Evolutionary conservation across 2,329 filamentous ascomycete genomes (phyloP).

Genomic region (Trichoderma simmonsii): DNA sequence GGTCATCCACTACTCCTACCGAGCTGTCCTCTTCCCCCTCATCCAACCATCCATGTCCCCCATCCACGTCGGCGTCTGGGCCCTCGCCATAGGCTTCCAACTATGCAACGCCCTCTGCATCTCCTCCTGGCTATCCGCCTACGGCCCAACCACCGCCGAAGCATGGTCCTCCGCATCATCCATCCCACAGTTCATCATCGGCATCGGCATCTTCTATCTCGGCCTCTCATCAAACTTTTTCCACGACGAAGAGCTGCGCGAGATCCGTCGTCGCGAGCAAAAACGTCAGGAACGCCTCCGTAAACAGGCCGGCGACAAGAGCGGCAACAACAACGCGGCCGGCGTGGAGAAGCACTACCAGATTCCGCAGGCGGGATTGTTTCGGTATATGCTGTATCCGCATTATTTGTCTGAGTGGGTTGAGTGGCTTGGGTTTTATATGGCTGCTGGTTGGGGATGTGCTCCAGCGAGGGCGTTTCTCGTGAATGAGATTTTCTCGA

Average conservation of each 20-base stretch:
- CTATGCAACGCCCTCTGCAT: constrained; percentile 74
- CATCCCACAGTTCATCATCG: constrained; percentile 53
- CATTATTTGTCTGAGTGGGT: constrained; percentile 98
- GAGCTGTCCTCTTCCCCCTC: constrained; percentile 77
- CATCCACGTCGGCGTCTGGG: constrained; percentile 68
- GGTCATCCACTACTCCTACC: constrained; percentile 86
- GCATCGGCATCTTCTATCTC: constrained; percentile 71
- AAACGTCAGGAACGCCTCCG: constrained; percentile 46
- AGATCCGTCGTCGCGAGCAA: constrained; percentile 72
- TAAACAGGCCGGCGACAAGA: constrained; percentile 33
- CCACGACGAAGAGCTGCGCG: constrained; percentile 85
- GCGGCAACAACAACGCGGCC: constrained; percentile 27
- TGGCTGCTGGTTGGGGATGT: constrained; percentile 65
- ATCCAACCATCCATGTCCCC: constrained; percentile 91
- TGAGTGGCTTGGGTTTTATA: constrained; percentile 89
- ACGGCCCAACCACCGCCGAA: constrained; percentile 62
- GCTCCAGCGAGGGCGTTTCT: constrained; percentile 77
- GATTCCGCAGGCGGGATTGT: constrained; percentile 79
- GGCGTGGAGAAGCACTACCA: constrained; percentile 73
- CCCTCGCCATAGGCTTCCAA: constrained; percentile 69
- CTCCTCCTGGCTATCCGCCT: constrained; percentile 77
- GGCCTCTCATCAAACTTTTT: constrained; percentile 79
- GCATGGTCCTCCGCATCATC: constrained; percentile 45
- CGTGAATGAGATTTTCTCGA: constrained; percentile 82
- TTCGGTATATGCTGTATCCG: constrained; percentile 78